Evolutionary conservation across 2,329 filamentous ascomycete species (phyloP), one percentile per base, ranked within the genome.

Genomic region (Apiospora marii): DNA sequence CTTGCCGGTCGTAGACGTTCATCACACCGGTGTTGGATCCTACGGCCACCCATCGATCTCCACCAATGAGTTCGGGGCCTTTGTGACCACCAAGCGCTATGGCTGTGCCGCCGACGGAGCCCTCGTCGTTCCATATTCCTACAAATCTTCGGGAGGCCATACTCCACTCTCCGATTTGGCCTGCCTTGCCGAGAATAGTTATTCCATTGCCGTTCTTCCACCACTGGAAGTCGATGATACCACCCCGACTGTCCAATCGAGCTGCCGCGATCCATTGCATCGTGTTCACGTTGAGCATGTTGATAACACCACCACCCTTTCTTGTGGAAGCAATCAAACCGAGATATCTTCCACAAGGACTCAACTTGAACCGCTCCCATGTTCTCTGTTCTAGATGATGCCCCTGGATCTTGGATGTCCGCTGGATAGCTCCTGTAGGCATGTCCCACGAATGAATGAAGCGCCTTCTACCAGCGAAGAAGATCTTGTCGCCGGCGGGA

Each of bases 381-480:
- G 90, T 93, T 78, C 92, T 93, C 82, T 98, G 95, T 82, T 97
- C 94, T 71, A 93, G 88, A 76, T 92, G 87, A 76, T 95, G 92
- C 74, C 95, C 90, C 79, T 93, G 89, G 73, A 96, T 85, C 80
- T 93, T 87, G 77, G 90, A 91, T 64, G 97, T 89, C 83, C 97
- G 98, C 78, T 96, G 93, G 68, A 99, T 91, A 16, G 87, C 86
- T 61, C 96, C 96, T 0, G 92, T 92, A 61, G 92, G 87, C 34
- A 99, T 88, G 79, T 98, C 92, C 96, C 96, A 99, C 76, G 93
- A 92, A 83, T 98, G 96, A 83, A 98, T 98, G 85, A 95, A 98
- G 75, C 92, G 92, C 69, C 96, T 91, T 48, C 96, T 92, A 49
- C 95, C 95, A 24, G 95, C 93, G 73, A 98, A 93, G 82, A 98